Percentiles rank a stretch among this genome's conserved stretches.
Evolutionary conservation across 768 basidiomycete genomes (phyloP).

Genomic region (Lentinula guzmanii): DNA sequence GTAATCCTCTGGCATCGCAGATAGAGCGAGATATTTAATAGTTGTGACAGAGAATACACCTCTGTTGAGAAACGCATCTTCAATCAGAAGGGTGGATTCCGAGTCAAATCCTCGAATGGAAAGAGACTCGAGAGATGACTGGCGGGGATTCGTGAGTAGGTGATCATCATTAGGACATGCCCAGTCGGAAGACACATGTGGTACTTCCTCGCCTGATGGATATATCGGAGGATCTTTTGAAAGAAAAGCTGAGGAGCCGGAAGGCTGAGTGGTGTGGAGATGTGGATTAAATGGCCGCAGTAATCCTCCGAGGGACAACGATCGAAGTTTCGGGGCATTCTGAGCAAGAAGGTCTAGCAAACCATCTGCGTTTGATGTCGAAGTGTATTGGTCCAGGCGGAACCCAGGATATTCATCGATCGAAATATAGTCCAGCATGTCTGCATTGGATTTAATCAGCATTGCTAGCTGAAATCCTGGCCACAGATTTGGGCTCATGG

Average conservation of each 20-base stretch:
- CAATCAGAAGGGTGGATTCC: background rate
- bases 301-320: background rate
- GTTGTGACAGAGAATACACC: background rate
- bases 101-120: background rate
- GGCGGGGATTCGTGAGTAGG: background rate
- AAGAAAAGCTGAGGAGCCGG: no score
- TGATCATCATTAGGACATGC: background rate
- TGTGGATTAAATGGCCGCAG: background rate
- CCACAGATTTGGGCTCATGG: background rate
- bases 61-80: background rate
- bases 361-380: background rate
- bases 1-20: background rate
- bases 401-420: slow-evolving; percentile 6
- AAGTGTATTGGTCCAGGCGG: background rate
- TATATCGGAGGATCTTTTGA: background rate
- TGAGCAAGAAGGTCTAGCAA: background rate
- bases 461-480: background rate
- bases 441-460: background rate
- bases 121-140: background rate
- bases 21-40: background rate
- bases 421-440: background rate
- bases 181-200: background rate
- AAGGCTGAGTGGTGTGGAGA: no score
- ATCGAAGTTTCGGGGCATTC: background rate
- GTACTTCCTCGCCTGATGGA: background rate